Conservation (phyloP, 2,329 filamentous ascomycete genomes). For the Paraphoma sp. region DNA sequence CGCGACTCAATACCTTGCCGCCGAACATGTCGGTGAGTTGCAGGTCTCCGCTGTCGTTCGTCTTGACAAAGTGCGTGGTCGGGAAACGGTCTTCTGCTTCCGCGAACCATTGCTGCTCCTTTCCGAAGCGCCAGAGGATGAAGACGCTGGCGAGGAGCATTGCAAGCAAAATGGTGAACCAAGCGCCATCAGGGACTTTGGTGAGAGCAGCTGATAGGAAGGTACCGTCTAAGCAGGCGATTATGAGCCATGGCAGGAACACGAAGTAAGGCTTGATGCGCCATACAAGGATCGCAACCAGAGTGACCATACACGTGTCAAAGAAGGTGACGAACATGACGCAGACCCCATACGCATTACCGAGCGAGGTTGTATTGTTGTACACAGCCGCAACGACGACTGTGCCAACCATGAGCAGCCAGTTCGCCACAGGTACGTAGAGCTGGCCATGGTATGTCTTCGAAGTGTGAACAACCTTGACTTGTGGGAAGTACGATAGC, state of each 20-base stretch:
- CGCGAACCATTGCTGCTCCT: slow-evolving; percentile 77
- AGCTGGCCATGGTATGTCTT: slow-evolving; percentile 75
- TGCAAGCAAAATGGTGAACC: slow-evolving; percentile 76
- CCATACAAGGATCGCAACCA: slow-evolving; percentile 78
- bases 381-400: slow-evolving; percentile 78
- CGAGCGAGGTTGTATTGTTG: slow-evolving; percentile 68
- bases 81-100: slow-evolving; percentile 66
- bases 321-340: slow-evolving; percentile 83
- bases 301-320: slow-evolving; percentile 74
- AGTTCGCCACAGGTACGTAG: slow-evolving; percentile 78
- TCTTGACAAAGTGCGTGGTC: slow-evolving; percentile 54
- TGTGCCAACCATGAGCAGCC: slow-evolving; percentile 77
- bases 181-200: slow-evolving; percentile 78
- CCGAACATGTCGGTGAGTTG: slow-evolving; percentile 51
- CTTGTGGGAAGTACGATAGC: slow-evolving; percentile 75
- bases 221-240: slow-evolving; percentile 71
- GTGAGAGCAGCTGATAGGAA: slow-evolving; percentile 73
- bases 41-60: slow-evolving; percentile 37
- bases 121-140: slow-evolving; percentile 79
- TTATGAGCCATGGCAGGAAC: slow-evolving; percentile 65
- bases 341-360: slow-evolving; percentile 79
- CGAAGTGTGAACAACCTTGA: slow-evolving; percentile 75
- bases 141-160: slow-evolving; percentile 69
- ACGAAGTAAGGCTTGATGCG: slow-evolving; percentile 67
- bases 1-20: slow-evolving; percentile 34